A percentile compares a stretch with the other conserved stretches of the same genome.
Conservation (phyloP, 2,329 filamentous ascomycete genomes). For the Orbilia brochopaga region DNA sequence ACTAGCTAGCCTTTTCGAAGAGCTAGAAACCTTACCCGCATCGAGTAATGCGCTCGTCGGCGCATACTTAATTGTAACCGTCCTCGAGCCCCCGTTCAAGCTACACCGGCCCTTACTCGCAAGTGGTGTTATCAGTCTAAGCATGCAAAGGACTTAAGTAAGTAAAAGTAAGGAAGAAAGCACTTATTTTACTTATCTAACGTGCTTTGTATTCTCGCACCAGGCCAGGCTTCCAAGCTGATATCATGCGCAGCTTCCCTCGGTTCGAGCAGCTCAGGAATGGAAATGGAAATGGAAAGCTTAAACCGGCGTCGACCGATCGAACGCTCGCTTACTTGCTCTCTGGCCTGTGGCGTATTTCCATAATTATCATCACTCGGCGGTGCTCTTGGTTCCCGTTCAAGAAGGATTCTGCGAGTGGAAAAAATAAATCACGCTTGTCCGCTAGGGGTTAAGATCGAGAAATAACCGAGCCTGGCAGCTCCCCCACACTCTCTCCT, state of each 20-base stretch:
- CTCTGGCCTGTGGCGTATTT: constrained; percentile 49
- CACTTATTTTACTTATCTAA: too few species aligned
- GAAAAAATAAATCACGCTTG: constrained; percentile 51
- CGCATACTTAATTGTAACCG: too few species aligned
- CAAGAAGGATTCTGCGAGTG: constrained; percentile 50
- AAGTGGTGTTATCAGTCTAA: too few species aligned
- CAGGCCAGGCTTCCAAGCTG: neutral
- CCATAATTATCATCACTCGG: constrained; percentile 50
- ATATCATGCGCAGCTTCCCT: constrained; percentile 1
- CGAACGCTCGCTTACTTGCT: constrained; percentile 7
- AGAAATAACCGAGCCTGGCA: constrained; percentile 40
- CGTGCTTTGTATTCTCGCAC: too few species aligned
- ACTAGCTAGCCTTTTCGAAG: too few species aligned
- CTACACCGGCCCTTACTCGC: too few species aligned
- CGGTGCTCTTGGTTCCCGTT: constrained; percentile 46
- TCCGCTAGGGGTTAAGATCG: constrained; percentile 10
- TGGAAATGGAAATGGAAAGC: neutral
- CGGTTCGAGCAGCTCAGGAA: constrained; percentile 4
- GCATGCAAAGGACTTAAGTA: too few species aligned
- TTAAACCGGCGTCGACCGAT: constrained; percentile 16
- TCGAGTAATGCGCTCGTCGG: too few species aligned
- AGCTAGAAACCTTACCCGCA: too few species aligned
- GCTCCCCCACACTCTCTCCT: constrained; percentile 18
- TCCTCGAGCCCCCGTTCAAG: too few species aligned
- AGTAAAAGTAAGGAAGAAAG: too few species aligned